Percentiles rank a stretch among this genome's conserved stretches.
phyloP scores from a whole-genome alignment of 2,329 filamentous ascomycete genomes.

The Exophiala oligosperma region DNA sequence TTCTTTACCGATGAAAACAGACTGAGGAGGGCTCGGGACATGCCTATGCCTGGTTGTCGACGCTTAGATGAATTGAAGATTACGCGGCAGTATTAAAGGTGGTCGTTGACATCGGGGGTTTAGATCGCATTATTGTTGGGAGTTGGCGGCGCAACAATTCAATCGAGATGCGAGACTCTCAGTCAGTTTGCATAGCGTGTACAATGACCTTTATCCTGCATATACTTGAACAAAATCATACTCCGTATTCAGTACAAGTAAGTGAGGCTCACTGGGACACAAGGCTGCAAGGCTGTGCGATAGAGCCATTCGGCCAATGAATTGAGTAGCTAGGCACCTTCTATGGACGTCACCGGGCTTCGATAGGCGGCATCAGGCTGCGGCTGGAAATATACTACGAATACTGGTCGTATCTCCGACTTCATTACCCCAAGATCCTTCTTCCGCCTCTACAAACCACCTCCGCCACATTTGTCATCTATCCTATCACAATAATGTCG shows the following conservation, averaged over 20 bases:
- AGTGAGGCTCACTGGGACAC: too few relatives aligned
- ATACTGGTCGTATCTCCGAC: slow-evolving; percentile 5
- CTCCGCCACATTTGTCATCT: slow-evolving; percentile 14
- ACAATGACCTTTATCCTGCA: neutral
- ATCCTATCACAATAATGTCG: slow-evolving; percentile 38
- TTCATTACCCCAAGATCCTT: slow-evolving; percentile 8
- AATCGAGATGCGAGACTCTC: too few relatives aligned
- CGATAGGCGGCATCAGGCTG: neutral
- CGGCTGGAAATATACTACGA: neutral
- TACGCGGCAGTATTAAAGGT: slow-evolving; percentile 32
- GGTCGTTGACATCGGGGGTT: neutral
- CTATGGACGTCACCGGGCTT: neutral
- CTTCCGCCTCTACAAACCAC: slow-evolving; percentile 8
- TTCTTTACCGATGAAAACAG: slow-evolving; percentile 79
- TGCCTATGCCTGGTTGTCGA: slow-evolving; percentile 62
- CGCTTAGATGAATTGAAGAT: slow-evolving; percentile 54
- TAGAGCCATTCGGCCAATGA: too few relatives aligned
- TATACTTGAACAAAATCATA: neutral
- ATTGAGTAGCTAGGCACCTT: neutral
- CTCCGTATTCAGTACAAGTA: too few relatives aligned
- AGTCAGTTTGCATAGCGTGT: neutral
- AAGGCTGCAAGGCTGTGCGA: too few relatives aligned
- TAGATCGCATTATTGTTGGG: slow-evolving; percentile 17
- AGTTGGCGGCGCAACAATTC: slow-evolving; percentile 16
- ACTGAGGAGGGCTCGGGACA: slow-evolving; percentile 67